A percentile compares a stretch with the other conserved stretches of the same genome.
Conservation (phyloP, 441 rosid genomes). For the Geranium incanum region DNA sequence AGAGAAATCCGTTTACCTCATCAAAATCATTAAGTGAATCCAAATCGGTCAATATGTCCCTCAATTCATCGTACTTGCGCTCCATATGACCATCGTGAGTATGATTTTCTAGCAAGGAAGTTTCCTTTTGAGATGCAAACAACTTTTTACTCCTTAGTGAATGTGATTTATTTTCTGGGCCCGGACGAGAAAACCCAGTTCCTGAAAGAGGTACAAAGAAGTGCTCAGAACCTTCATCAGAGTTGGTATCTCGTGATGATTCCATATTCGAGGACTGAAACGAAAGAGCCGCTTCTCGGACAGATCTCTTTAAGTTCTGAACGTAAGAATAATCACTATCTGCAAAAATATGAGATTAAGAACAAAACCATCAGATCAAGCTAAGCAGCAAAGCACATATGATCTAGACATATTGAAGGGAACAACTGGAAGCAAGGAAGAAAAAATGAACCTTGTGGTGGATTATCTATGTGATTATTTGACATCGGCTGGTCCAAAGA, state of each 20-base stretch:
- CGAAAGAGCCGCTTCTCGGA: conserved; percentile 78
- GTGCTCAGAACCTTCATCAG: conserved; percentile 79
- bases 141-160: conserved; percentile 44
- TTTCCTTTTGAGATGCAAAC: conserved; percentile 44
- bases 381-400: background rate
- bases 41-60: conserved; percentile 49
- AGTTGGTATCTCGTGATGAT: conserved; percentile 61
- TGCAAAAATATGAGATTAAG: conserved; percentile 34
- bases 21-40: conserved; percentile 69
- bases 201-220: conserved; percentile 75
- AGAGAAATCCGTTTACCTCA: conserved; percentile 64
- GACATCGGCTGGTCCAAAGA: conserved; percentile 49
- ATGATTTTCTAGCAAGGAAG: conserved; percentile 38
- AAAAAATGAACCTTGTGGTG: conserved; percentile 54
- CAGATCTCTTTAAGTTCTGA: conserved; percentile 83
- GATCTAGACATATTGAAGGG: conserved; percentile 4
- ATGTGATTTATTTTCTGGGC: conserved; percentile 44
- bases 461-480: conserved; percentile 43
- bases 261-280: conserved; percentile 57
- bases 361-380: conserved; percentile 20
- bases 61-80: conserved; percentile 54
- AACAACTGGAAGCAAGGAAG: conserved; percentile 16
- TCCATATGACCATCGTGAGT: conserved; percentile 36
- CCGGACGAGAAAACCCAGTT: conserved; percentile 47
- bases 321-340: conserved; percentile 55